These are phyloP conservation scores for Pleurotus eryngii DNA, from an alignment of 768 basidiomycete species.

Conservation along the genomic window DNA sequence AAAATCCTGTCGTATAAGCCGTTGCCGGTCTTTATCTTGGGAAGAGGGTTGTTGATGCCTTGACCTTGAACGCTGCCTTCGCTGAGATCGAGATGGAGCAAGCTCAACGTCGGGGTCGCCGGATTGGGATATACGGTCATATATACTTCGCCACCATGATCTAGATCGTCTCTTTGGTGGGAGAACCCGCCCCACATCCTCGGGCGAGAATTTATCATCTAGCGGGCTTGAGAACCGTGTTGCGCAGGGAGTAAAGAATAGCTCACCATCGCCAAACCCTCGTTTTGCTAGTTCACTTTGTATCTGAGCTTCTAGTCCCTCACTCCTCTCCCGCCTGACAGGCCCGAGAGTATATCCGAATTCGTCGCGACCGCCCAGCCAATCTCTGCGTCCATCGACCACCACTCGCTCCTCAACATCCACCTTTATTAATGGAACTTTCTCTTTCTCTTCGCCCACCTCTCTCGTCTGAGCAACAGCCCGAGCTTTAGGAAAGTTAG, in stretches of 20 bases:
- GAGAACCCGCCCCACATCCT: neutral
- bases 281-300: conserved; percentile 48
- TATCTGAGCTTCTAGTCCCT: conserved; percentile 49
- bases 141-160: conserved; percentile 59
- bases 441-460: conserved; percentile 8
- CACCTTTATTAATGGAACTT: conserved; percentile 29
- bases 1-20: conserved; percentile 22
- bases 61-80: conserved; percentile 12
- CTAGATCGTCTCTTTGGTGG: conserved; percentile 23
- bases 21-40: conserved; percentile 8
- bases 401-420: conserved; percentile 40
- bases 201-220: neutral
- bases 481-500: conserved; percentile 22
- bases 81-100: conserved; percentile 20
- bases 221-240: neutral
- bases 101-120: conserved; percentile 12
- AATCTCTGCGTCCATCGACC: conserved; percentile 45
- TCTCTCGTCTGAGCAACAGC: conserved; percentile 10
- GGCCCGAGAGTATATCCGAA: conserved; percentile 41
- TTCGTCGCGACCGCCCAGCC: conserved; percentile 47
- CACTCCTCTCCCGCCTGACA: conserved; percentile 44
- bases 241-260: neutral
- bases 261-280: conserved; percentile 39
- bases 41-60: conserved; percentile 5
- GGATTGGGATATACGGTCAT: conserved; percentile 47